phyloP scores from a whole-genome alignment of 371 early-diverging fungal genomes.

The Lichtheimia ramosa region DNA sequence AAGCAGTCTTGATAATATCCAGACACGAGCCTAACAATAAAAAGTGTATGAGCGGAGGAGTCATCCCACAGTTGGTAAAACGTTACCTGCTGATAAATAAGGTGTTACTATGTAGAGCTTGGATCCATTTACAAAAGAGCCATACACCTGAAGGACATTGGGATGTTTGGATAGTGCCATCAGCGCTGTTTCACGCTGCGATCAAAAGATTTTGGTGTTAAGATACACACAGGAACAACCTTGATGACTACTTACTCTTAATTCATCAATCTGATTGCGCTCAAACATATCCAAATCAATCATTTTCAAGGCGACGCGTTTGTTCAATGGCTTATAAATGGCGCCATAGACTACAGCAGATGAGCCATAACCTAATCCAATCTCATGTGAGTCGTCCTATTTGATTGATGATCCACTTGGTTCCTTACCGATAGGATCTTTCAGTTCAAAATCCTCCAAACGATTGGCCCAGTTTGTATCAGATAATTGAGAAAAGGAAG shows the following conservation, averaged over 20 bases:
- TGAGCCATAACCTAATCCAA: conserved; percentile 77
- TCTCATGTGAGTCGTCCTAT: no score
- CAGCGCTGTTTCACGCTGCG: conserved; percentile 80
- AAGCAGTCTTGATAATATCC: conserved; percentile 85
- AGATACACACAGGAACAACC: neutral
- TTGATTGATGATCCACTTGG: neutral
- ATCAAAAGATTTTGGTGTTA: neutral
- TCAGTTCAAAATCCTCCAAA: conserved; percentile 44
- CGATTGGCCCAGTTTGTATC: conserved; percentile 18
- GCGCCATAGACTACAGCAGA: conserved; percentile 88
- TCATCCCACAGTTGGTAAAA: neutral
- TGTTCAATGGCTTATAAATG: conserved; percentile 71
- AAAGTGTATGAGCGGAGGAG: neutral
- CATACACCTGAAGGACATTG: conserved; percentile 81
- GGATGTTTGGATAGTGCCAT: conserved; percentile 87
- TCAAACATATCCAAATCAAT: conserved; percentile 94
- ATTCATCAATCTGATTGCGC: conserved; percentile 67
- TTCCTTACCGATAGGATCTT: conserved; percentile 26
- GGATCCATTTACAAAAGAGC: conserved; percentile 79
- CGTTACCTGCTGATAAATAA: conserved; percentile 70
- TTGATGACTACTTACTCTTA: conserved; percentile 12
- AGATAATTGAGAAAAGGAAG: conserved; percentile 7
- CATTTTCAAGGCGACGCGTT: conserved; percentile 81
- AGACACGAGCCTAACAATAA: conserved; percentile 62
- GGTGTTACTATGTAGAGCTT: conserved; percentile 87